Evolutionary conservation across 306 rosid genomes (phyloP), one percentile per base, ranked within the genome.

Genomic region (Quercus cerris): DNA sequence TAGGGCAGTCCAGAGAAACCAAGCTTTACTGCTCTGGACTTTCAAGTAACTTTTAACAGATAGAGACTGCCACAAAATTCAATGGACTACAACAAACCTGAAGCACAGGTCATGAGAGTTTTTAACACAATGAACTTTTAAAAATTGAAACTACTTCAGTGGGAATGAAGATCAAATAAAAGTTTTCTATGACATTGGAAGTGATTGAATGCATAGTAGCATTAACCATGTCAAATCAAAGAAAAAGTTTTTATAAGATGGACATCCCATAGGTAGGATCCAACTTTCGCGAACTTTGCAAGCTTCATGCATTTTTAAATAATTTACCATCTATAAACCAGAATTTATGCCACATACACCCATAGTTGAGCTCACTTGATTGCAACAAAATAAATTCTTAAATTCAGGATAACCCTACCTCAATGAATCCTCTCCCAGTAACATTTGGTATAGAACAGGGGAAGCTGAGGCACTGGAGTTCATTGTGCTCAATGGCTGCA

Each of bases 341-440:
- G n/a, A 67, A n/a, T 18, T 33, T 35, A 4, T 35, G 1, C 6
- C 49, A 67, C 4, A 67, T 27, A 28, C 8, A 67, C 51, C 51
- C 52, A 19, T 67, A 7, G 25, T 33, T 68, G 52, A 64, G 20
- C 72, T 68, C 38, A 35, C 17, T 1, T 10, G 52, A 23, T 68
- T 28, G 41, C 52, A 68, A 68, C 18, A 35, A n/a, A n/a, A 20
- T 49, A 66, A 49, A 13, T 17, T 20, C 6, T 19, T 66, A 58
- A 28, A 15, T 13, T 7, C 77, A 63, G 49, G 77, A 70, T 33
- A 62, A 71, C 63, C 57, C 72, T 44, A 94, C 97, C 97, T 94
- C 94, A 73, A 94, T 85, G 85, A 94, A 94, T 72, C 98, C 98
- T 78, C 97, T 88, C 83, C 98, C 98, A 71, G 78, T 79, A 56